These are phyloP conservation scores for Phylloporus sp. DNA, from an alignment of 1,284 basidiomycete species.

Conservation along the genomic window DNA sequence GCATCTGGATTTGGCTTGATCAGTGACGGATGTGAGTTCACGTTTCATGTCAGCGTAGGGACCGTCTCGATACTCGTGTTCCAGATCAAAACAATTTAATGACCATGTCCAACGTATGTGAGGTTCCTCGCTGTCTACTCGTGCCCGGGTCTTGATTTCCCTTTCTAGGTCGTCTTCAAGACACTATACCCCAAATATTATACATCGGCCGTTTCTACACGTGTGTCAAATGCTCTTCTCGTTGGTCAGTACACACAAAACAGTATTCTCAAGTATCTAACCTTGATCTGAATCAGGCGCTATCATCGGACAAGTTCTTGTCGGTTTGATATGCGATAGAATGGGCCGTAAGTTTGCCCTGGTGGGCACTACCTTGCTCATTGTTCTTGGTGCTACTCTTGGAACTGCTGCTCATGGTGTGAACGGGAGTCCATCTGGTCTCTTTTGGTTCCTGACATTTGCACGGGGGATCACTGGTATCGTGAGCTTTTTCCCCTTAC, in stretches of 20 bases:
- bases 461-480: slow-evolving; percentile 75
- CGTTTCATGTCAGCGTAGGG: background rate
- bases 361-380: slow-evolving; percentile 69
- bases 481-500: slow-evolving; percentile 43
- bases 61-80: slow-evolving; percentile 9
- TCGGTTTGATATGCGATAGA: slow-evolving; percentile 74
- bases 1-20: slow-evolving; percentile 71
- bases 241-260: slow-evolving; percentile 52
- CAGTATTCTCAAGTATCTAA: slow-evolving; percentile 17
- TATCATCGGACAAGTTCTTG: slow-evolving; percentile 67
- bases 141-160: slow-evolving; percentile 6
- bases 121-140: slow-evolving; percentile 10
- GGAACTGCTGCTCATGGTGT: slow-evolving; percentile 74
- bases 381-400: slow-evolving; percentile 73
- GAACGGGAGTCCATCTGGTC: slow-evolving; percentile 57
- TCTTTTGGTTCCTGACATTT: slow-evolving; percentile 82
- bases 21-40: slow-evolving; percentile 65
- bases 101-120: slow-evolving; percentile 64
- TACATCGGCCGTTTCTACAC: slow-evolving; percentile 64
- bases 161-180: slow-evolving; percentile 60
- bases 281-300: slow-evolving; percentile 47
- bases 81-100: slow-evolving; percentile 72
- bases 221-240: slow-evolving; percentile 74
- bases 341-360: slow-evolving; percentile 75
- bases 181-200: slow-evolving; percentile 63